Percentiles rank a stretch among this genome's conserved stretches.
Evolutionary conservation across 2,329 filamentous ascomycete genomes (phyloP).

Genomic region (Cadophora sp.): DNA sequence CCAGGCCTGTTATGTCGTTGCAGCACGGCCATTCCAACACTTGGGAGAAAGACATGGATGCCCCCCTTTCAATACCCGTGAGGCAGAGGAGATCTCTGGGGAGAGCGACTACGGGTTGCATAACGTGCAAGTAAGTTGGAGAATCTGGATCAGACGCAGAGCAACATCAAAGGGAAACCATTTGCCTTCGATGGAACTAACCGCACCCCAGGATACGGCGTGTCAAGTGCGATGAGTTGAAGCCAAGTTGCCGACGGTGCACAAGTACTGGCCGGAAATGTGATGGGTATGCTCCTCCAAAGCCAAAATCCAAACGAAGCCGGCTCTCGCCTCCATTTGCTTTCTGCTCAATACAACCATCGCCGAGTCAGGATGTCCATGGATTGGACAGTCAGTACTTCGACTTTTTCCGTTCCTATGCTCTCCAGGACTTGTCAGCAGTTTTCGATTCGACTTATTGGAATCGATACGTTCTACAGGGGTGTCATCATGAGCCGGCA

Average conservation of each 20-base stretch:
- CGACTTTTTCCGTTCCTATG: neutral
- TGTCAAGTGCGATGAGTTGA: neutral
- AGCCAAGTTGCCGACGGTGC: slow-evolving; percentile 1
- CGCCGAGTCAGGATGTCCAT: neutral
- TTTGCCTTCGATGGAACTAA: neutral
- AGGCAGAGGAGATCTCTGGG: neutral
- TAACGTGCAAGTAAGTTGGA: slow-evolving; percentile 1
- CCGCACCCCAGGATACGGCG: neutral
- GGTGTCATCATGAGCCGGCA: slow-evolving; percentile 6
- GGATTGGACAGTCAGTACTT: slow-evolving; percentile 2
- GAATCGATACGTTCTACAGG: slow-evolving; percentile 3
- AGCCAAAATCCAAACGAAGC: neutral
- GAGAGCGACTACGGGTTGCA: neutral
- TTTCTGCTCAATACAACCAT: neutral
- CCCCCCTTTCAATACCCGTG: neutral
- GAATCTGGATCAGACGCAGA: neutral
- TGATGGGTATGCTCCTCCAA: slow-evolving; percentile 1
- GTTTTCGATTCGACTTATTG: slow-evolving; percentile 7
- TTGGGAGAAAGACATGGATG: neutral
- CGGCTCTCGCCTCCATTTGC: neutral
- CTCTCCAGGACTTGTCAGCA: neutral
- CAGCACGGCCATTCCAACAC: neutral
- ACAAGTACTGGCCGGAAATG: neutral
- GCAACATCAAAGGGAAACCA: neutral
- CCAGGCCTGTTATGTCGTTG: neutral